Conservation (phyloP, 805 yeast genomes). For the Candida montana region DNA sequence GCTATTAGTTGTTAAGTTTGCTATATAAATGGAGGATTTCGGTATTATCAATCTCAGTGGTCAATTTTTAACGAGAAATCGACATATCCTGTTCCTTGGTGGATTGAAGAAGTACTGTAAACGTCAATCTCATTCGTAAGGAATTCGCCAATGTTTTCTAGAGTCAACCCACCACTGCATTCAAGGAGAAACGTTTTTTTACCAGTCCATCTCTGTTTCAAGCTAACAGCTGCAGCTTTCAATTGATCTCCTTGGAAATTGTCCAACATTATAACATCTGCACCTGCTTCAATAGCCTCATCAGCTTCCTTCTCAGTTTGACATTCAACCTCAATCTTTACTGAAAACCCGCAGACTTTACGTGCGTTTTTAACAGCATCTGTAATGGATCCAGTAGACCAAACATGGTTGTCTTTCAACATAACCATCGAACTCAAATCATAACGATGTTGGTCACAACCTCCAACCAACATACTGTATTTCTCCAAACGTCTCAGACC, state of each 20-base stretch:
- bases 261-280: conserved; percentile 93
- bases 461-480: conserved; percentile 93
- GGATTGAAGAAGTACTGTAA: conserved; percentile 86
- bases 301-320: conserved; percentile 79
- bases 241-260: conserved; percentile 70
- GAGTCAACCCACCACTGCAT: conserved; percentile 87
- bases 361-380: conserved; percentile 75
- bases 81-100: conserved; percentile 81
- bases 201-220: conserved; percentile 52
- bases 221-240: conserved; percentile 53
- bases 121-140: conserved; percentile 79
- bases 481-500: conserved; percentile 86
- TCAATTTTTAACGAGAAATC: conserved; percentile 81
- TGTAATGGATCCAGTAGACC: conserved; percentile 90
- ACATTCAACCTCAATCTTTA: conserved; percentile 90
- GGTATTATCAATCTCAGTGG: too few species aligned
- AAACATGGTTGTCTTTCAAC: conserved; percentile 91
- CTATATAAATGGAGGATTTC: too few species aligned
- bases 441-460: conserved; percentile 87
- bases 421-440: conserved; percentile 92
- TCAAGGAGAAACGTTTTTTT: conserved; percentile 61
- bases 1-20: too few species aligned
- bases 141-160: conserved; percentile 57
- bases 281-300: conserved; percentile 93
- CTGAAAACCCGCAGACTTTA: conserved; percentile 78